These are phyloP conservation scores for Sanghuangporus weigelae DNA, from an alignment of 1,284 basidiomycete genomes.

Conservation along the genomic window DNA sequence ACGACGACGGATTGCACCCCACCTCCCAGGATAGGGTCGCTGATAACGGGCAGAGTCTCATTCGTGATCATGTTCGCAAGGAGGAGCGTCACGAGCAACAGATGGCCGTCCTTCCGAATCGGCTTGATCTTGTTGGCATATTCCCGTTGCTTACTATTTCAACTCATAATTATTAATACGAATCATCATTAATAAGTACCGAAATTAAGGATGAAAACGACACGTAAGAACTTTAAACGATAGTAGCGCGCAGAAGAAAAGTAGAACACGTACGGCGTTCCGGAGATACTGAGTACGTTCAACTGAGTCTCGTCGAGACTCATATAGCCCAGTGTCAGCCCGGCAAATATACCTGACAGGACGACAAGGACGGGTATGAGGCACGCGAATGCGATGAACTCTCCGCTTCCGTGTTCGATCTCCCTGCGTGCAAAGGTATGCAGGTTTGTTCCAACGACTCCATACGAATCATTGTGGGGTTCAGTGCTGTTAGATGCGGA, in stretches of 20 bases:
- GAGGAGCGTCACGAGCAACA: conserved; percentile 78
- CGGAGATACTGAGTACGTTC: conserved; percentile 80
- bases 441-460: background rate
- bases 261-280: conserved; percentile 56
- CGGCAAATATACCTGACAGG: conserved; percentile 59
- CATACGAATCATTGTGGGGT: background rate
- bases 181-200: background rate
- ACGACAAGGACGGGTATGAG: conserved; percentile 49
- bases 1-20: conserved; percentile 77
- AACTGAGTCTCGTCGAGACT: conserved; percentile 91
- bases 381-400: conserved; percentile 13
- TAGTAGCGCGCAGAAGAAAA: background rate
- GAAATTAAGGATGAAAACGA: background rate
- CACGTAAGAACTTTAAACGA: background rate
- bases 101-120: conserved; percentile 80
- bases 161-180: background rate
- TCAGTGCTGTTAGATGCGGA: background rate
- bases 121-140: conserved; percentile 86
- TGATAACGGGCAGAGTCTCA: conserved; percentile 88
- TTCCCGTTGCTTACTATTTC: conserved; percentile 60
- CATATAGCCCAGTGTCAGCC: conserved; percentile 87
- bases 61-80: conserved; percentile 89
- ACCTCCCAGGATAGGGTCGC: conserved; percentile 83
- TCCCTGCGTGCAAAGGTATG: conserved; percentile 10
- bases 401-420: background rate